Base-by-base conservation (phyloP, 345 rosid species). In the Citrus reticulata region DNA sequence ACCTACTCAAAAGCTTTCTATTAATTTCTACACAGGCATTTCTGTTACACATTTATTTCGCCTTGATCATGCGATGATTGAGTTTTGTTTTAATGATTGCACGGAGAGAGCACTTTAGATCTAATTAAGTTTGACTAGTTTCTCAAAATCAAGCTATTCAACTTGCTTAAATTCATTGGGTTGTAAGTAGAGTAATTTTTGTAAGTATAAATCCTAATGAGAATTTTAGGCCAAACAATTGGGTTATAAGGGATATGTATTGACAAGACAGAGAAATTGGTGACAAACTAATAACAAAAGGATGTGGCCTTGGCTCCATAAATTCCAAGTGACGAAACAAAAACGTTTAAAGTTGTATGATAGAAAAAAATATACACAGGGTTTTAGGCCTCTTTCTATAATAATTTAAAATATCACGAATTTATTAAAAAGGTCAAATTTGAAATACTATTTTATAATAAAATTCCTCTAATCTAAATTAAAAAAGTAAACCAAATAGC, bases 11-110 rank as follows among this genome's bases (percentile, higher is more conserved):
- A 68, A 77, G 9, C 57, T 35, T 55, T 57, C 29, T 55, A 68
- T 77, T 77, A 68, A 77, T 57, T 67, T 76, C 73, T 4, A 9
- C 79, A 66, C 79, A 54, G 66, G 66, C 73, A 39, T 63, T 75
- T 75, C 55, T 55, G 79, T 67, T 78, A 19, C 34, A 39, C 83
- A 75, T 81, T 81, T 39, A 57, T 71, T 71, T 70, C 57, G 76
- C 60, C 72, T 22, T 76, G 73, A 76, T 76, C 17, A 24, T 57
- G 67, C 78, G 79, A 77, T 75, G 46, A 49, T 61, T 9, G 58
- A 7, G 68, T 37, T 74, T 40, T 39, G 32, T 40, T 68, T 57
- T 13, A 27, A 19, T 30, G 7, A 9, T 17, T 11, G 17, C 34
- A 54, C 5, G 1, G 17, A 63, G 6, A 30, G 2, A 63, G 17